Base-by-base conservation (phyloP, 176 grass and related monocot species). In the Alopecurus myosuroides region DNA sequence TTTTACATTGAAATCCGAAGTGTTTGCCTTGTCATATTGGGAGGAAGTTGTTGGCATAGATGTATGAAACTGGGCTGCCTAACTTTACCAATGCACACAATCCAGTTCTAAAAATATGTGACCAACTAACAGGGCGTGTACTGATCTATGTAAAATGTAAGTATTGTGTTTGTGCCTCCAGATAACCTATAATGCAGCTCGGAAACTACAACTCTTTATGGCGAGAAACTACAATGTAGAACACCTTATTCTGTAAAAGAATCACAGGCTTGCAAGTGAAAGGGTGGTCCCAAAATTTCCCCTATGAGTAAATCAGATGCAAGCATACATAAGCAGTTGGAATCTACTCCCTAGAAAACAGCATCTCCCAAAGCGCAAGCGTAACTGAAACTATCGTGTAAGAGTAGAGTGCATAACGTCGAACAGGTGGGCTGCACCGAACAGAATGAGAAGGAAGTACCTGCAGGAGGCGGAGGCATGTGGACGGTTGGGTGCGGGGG, bases 401-500 rank as follows among this genome's bases (percentile, higher is more conserved):
- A 41, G 11, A 56, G n/a, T 74, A 74, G 71, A 46, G 25, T 19
- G 44, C 58, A 51, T 77, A 61, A 1, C 11, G 79, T 78, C 80
- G 87, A 74, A 44, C 74, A 86, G 25, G 19, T 72, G 33, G 25
- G 4, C 18, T 53, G 81, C 79, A 39, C 23, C 2, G 15, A 11
- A 49, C 71, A 1, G 45, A 19, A 4, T 8, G 12, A 29, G 29
- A 31, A 1, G 23, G 17, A 74, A 15, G 17, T 82, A 97, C 91
- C 91, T 85, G 89, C 39, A 53, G 62, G 50, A 17, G 71, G 83
- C 30, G 71, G 85, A 26, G 34, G 61, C 9, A 51, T 61, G 12
- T 83, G 64, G 17, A 36, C 31, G 37, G 33, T 60, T 1, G 70
- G 25, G 22, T 85, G 85, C 23, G 70, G 85, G 2, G 74, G 77